Evolutionary conservation across 768 basidiomycete species (phyloP), one percentile per base, ranked within the genome.

Genomic region (Dacryopinax spathularia): DNA sequence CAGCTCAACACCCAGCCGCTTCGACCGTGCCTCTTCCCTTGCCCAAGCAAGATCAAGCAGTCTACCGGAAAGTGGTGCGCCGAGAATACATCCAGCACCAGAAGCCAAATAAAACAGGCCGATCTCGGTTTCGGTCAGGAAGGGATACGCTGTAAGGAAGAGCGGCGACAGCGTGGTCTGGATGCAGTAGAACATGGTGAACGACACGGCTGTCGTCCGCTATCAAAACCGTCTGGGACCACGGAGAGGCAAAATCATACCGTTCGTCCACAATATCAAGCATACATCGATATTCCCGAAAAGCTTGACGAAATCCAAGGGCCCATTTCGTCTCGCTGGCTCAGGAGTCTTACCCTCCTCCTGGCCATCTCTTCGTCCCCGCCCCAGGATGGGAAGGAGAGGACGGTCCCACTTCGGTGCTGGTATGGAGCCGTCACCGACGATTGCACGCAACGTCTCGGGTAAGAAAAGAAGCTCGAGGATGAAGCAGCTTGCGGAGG

Each of bases 401-500:
- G 68, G 65, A 15, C 65, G 65, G 39, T 65, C 65, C 27, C 66
- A 12, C 2, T 62, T 60, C 3, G 37, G 60, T 1, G 68, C 65
- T 0, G 68, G 66, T 18, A 69, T 60, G 9, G 68, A 69, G 34
- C 68, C 68, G 62, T 69, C 66, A 2, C 68, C 68, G 34, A 69
- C 68, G 33, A 69, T 44, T 0, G 59, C 39, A 12, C 68, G 70
- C 0, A 76, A 69, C 1, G 75, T 76, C 60, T 75, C 48, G 48
- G 48, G 48, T 6, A 56, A 29, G 48, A 56, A 56, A 29, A 82
- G 68, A 3, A 84, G 68, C 63, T 85, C 74, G 36, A 78, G 71
- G 4, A 81, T 63, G 15, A 81, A 77, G 68, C 80, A 81, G 6
- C 72, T 62, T 5, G 76, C 77, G 10, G 80, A 73, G 2, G 77